These are phyloP conservation scores for Imleria badia DNA, from an alignment of 768 basidiomycete species.

Conservation along the genomic window DNA sequence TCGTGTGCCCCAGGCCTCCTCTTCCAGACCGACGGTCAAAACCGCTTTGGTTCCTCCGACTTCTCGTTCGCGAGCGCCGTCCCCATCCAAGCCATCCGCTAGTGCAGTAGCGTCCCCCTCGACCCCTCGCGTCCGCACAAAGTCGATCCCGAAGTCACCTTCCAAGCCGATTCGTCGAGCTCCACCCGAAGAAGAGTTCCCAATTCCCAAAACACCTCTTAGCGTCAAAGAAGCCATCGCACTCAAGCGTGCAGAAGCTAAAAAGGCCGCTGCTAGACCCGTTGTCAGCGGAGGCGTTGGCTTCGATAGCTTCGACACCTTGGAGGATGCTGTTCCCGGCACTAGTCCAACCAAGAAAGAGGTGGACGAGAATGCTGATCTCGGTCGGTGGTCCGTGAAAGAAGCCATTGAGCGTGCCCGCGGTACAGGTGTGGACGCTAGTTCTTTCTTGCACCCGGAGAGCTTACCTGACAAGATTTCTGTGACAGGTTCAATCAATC, in stretches of 20 bases:
- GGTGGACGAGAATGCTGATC: constrained; percentile 47
- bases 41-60: constrained; percentile 27
- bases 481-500: constrained; percentile 66
- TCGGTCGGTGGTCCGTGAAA: constrained; percentile 63
- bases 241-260: constrained; percentile 73
- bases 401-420: constrained; percentile 78
- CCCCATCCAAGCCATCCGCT: constrained; percentile 30
- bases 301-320: constrained; percentile 37
- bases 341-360: constrained; percentile 31
- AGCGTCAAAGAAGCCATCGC: constrained; percentile 81
- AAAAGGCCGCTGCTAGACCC: constrained; percentile 45
- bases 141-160: constrained; percentile 38
- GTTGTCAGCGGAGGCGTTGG: constrained; percentile 26
- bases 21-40: constrained; percentile 34
- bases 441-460: constrained; percentile 34
- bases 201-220: constrained; percentile 34
- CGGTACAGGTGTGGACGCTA: constrained; percentile 60
- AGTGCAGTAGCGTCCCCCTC: constrained; percentile 24
- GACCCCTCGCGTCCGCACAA: constrained; percentile 36
- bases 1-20: constrained; percentile 38
- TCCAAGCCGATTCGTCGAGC: constrained; percentile 28
- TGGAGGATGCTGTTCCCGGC: constrained; percentile 51
- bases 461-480: constrained; percentile 47
- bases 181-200: constrained; percentile 22
- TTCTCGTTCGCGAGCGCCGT: constrained; percentile 33